A percentile compares a stretch with the other conserved stretches of the same genome.
Evolutionary conservation across 768 basidiomycete genomes (phyloP).

Genomic region (Pilatotrama ljubarskyi): DNA sequence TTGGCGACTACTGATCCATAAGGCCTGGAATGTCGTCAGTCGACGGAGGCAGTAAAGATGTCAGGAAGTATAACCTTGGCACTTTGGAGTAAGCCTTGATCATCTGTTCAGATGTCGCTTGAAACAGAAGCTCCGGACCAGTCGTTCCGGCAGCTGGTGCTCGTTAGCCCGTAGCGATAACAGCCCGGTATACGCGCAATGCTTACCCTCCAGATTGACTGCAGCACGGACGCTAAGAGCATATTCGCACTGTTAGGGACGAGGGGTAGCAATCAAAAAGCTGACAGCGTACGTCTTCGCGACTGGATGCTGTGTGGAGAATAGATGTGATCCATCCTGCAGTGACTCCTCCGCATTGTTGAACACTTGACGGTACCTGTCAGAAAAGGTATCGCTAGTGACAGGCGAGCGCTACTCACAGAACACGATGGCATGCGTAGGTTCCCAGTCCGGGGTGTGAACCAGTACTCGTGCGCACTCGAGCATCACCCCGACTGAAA

Average conservation of each 20-base stretch:
- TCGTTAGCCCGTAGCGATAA: not conserved
- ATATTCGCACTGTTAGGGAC: no score
- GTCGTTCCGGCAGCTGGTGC: slow-evolving; percentile 76
- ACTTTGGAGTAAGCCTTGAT: slow-evolving; percentile 86
- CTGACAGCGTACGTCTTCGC: slow-evolving; percentile 57
- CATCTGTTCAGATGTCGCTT: slow-evolving; percentile 95
- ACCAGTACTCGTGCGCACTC: slow-evolving; percentile 82
- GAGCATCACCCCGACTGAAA: slow-evolving; percentile 89
- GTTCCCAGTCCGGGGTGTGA: slow-evolving; percentile 65
- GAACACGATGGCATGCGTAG: slow-evolving; percentile 79
- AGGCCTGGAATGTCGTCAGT: slow-evolving; percentile 47
- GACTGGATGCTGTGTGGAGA: slow-evolving; percentile 83
- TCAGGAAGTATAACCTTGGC: slow-evolving; percentile 51
- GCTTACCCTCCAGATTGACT: slow-evolving; percentile 85
- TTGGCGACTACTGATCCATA: slow-evolving; percentile 88
- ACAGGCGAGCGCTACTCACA: slow-evolving; percentile 46
- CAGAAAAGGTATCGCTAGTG: not conserved
- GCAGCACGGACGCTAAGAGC: slow-evolving; percentile 69
- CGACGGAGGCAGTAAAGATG: not conserved
- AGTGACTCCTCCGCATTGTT: slow-evolving; percentile 94
- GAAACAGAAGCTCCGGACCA: slow-evolving; percentile 90
- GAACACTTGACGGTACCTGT: slow-evolving; percentile 59
- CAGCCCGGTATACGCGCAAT: not conserved
- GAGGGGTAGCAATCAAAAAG: not conserved
- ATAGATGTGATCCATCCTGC: slow-evolving; percentile 93